Evolutionary conservation across 140 eudicot genomes (phyloP).

Genomic region (Stevia rebaudiana): DNA sequence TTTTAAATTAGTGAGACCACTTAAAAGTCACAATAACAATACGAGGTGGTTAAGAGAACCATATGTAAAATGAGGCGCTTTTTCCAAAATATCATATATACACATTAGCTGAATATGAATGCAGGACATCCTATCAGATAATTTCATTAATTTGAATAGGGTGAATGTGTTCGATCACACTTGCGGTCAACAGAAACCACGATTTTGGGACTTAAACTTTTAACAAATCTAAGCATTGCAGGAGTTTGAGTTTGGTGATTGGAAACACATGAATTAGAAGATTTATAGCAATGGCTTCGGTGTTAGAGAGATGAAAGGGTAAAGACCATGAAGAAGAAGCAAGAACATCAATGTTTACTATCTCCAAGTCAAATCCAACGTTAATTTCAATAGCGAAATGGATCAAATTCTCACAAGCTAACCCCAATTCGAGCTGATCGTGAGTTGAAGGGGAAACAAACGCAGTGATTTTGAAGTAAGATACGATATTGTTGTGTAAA

Average conservation of each 20-base stretch:
- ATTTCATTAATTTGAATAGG: slow-evolving; percentile 66
- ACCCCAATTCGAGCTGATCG: slow-evolving; percentile 71
- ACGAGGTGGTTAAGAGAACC: no score
- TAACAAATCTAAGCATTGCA: slow-evolving; percentile 48
- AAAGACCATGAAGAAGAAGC: slow-evolving; percentile 46
- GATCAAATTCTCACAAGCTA: slow-evolving; percentile 57
- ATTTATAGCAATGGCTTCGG: slow-evolving; percentile 72
- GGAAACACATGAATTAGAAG: slow-evolving; percentile 60
- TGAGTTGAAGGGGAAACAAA: slow-evolving; percentile 70
- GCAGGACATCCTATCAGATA: slow-evolving; percentile 61
- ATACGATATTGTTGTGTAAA: slow-evolving; percentile 42
- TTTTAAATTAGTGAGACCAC: no score
- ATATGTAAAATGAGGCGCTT: no score
- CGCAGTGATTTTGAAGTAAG: slow-evolving; percentile 63
- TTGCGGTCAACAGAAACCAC: slow-evolving; percentile 76
- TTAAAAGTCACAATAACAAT: no score
- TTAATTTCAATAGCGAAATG: slow-evolving; percentile 68
- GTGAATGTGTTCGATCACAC: slow-evolving; percentile 68
- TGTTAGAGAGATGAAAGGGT: slow-evolving; percentile 41
- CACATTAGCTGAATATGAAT: slow-evolving; percentile 61
- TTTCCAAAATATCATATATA: no score
- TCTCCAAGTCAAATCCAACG: slow-evolving; percentile 58
- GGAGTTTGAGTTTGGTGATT: slow-evolving; percentile 45
- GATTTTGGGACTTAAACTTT: slow-evolving; percentile 57
- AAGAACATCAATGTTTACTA: slow-evolving; percentile 51